phyloP scores from a whole-genome alignment of 1,284 basidiomycete genomes.

The Peniophora sp. region DNA sequence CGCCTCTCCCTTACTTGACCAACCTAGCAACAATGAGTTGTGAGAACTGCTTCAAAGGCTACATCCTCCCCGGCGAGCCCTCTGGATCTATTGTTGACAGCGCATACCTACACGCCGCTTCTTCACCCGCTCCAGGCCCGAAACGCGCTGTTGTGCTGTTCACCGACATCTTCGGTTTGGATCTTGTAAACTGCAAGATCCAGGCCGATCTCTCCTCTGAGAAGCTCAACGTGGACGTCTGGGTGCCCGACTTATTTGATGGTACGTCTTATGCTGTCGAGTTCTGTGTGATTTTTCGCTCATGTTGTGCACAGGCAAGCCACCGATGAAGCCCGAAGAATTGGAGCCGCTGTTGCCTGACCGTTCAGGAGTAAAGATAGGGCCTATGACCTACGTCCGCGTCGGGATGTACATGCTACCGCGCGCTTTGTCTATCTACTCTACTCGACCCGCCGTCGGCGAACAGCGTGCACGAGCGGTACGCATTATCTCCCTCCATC shows the following conservation, averaged over 20 bases:
- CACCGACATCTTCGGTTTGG: conserved; percentile 54
- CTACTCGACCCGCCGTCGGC: conserved; percentile 31
- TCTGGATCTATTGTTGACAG: conserved; percentile 28
- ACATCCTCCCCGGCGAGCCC: conserved; percentile 34
- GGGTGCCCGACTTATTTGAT: conserved; percentile 48
- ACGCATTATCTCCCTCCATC: conserved; percentile 7
- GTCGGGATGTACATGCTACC: conserved; percentile 21
- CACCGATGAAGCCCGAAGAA: conserved; percentile 25
- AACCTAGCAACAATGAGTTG: conserved; percentile 22
- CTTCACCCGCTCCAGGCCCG: conserved; percentile 16
- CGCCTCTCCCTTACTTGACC: too few relatives aligned
- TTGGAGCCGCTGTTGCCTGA: conserved; percentile 29
- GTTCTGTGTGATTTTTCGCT: not conserved
- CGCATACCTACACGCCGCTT: conserved; percentile 32
- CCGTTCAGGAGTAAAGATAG: conserved; percentile 29
- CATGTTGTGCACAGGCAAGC: conserved; percentile 29
- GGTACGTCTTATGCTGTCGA: conserved; percentile 13
- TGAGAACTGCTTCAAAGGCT: conserved; percentile 28
- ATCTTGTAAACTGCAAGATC: conserved; percentile 51
- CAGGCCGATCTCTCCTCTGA: conserved; percentile 54
- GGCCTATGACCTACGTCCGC: conserved; percentile 24
- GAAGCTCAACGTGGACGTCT: conserved; percentile 48
- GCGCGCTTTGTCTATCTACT: conserved; percentile 24
- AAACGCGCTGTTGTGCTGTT: conserved; percentile 42
- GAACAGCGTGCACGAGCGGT: conserved; percentile 27